phyloP scores from a whole-genome alignment of 768 basidiomycete species.

The Solioccasus polychromus region DNA sequence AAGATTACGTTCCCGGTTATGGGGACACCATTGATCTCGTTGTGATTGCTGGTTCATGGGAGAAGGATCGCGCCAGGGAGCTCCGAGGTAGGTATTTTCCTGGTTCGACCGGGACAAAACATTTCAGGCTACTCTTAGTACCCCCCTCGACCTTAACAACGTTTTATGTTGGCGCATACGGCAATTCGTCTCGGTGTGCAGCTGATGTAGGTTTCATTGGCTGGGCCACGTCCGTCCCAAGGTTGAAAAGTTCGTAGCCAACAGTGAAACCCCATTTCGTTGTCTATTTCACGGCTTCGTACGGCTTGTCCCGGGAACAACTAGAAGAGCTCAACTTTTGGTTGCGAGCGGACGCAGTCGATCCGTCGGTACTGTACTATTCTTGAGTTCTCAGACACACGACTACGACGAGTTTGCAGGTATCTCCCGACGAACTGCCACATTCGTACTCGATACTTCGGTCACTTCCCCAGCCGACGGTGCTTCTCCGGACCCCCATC shows the following conservation, averaged over 20 bases:
- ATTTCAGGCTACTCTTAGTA: conserved; percentile 40
- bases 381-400: not conserved
- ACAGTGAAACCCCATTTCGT: conserved; percentile 57
- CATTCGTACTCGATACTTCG: conserved; percentile 54
- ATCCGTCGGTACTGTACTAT: conserved; percentile 14
- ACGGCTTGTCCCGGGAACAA: conserved; percentile 64
- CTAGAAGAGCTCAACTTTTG: conserved; percentile 73
- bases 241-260: conserved; percentile 32
- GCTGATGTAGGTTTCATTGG: conserved; percentile 34
- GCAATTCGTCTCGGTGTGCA: conserved; percentile 44
- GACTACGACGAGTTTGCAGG: too few relatives aligned
- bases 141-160: conserved; percentile 70
- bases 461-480: conserved; percentile 48
- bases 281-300: conserved; percentile 72
- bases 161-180: conserved; percentile 72
- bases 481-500: conserved; percentile 60
- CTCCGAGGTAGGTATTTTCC: conserved; percentile 54
- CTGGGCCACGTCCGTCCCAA: not conserved
- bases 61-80: conserved; percentile 71
- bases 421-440: conserved; percentile 32
- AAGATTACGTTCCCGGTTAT: conserved; percentile 82
- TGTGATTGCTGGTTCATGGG: conserved; percentile 77
- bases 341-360: conserved; percentile 36
- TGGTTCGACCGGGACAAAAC: not conserved
- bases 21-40: conserved; percentile 82